phyloP scores from a whole-genome alignment of 2,329 filamentous ascomycete species.

The Penicillium sp. region DNA sequence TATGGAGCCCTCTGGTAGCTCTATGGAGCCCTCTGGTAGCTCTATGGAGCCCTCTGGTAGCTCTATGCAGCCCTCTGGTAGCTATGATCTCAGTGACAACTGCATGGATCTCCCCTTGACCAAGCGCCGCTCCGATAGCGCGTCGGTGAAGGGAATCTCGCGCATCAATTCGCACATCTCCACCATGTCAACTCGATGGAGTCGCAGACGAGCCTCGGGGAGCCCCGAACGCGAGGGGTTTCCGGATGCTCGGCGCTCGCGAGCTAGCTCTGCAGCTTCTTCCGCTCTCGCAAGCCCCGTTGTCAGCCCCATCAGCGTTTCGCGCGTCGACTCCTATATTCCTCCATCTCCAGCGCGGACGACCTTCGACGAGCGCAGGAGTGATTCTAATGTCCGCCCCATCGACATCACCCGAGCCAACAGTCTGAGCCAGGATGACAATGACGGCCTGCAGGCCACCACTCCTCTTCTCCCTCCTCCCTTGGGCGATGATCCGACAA shows the following conservation, averaged over 20 bases:
- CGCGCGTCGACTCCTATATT: conserved; percentile 49
- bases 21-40: conserved; percentile 29
- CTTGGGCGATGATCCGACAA: conserved; percentile 56
- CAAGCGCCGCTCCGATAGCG: conserved; percentile 51
- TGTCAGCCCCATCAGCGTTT: conserved; percentile 27
- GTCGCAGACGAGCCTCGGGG: conserved; percentile 36
- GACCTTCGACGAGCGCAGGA: conserved; percentile 53
- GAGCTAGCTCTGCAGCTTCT: conserved; percentile 40
- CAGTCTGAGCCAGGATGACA: conserved; percentile 45
- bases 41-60: conserved; percentile 29
- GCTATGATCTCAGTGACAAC: conserved; percentile 56
- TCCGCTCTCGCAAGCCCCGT: conserved; percentile 38
- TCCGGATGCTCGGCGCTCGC: conserved; percentile 36
- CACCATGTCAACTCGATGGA: conserved; percentile 58
- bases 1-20: conserved; percentile 29
- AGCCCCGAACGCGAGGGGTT: conserved; percentile 29
- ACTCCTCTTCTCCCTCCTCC: conserved; percentile 83
- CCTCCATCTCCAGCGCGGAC: conserved; percentile 62
- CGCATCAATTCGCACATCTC: conserved; percentile 68
- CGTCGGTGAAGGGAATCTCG: conserved; percentile 49
- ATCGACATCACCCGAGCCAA: conserved; percentile 54
- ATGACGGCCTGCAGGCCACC: conserved; percentile 63
- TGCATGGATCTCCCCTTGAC: conserved; percentile 56
- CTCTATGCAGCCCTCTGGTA: conserved; percentile 30
- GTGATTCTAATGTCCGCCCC: conserved; percentile 48